Base-by-base conservation (phyloP, 495 filamentous ascomycete genomes). In the Melanomma pulvis-pyrius region DNA sequence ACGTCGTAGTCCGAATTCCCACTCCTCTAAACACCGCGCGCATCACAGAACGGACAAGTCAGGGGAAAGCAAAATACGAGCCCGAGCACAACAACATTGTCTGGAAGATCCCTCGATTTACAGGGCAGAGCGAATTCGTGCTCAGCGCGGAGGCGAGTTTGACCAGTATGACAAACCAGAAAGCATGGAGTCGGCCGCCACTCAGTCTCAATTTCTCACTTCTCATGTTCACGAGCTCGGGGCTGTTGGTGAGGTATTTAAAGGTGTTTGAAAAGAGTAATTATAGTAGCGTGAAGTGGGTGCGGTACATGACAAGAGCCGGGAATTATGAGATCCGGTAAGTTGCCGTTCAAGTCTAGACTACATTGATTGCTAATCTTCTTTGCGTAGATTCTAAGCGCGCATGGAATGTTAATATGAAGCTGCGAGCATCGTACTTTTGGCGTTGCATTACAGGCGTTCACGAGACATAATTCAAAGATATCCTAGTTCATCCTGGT, bases 211-310 rank as follows among this genome's bases (percentile, higher is more conserved):
- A 82, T 75, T 99, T 99, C 73, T 91, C 87, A 60, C 77, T 99
- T 70, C 80, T 99, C 70, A 99, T 99, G 96, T 99, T 99, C 77
- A 99, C 96, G 36, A 93, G 89, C 73, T 91, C 87, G 1, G 96
- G 94, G 17, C 76, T 99, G 71, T 74, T 99, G 68, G 96, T 99
- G 53, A 79, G 96, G 46, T 99, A 99, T 78, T 79, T 99, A 63
- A 99, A 99, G 81, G 96, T 99, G 26, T 99, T 99, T 80, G 96
- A 99, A 83, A 99, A 99, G 87, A 92, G 83, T 75, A 97, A 98
- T 79, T 99, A 99, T 74, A 93, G 89, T 61, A 96, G 90, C 70
- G 96, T 99, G 11, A 99, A 99, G 74, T 99, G 96, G 96, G 96
- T 99, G 69, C 81, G 96, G 71, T 99, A 99, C 79, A 99, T 99